Percentiles rank a stretch among this genome's conserved stretches.
Evolutionary conservation across 257 asterid genomes (phyloP).

Genomic region (Ilex aquifolium): DNA sequence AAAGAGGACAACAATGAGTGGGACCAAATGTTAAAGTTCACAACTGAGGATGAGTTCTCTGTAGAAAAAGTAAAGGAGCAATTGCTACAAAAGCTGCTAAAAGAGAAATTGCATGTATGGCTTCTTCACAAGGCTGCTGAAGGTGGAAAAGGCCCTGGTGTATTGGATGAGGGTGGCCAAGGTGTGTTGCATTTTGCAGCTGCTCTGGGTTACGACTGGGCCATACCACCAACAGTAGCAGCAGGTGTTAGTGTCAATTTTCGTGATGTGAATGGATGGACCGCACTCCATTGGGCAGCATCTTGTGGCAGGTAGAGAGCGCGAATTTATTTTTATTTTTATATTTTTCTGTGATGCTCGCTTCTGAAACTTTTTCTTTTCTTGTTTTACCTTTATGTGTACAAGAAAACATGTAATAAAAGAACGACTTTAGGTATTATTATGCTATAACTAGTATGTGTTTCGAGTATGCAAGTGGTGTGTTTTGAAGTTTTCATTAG

Average conservation of each 20-base stretch:
- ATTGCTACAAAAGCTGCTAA: slow-evolving; percentile 30
- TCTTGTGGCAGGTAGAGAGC: slow-evolving; percentile 67
- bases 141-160: slow-evolving; percentile 54
- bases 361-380: not conserved
- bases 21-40: slow-evolving; percentile 27
- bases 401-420: not conserved
- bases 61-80: slow-evolving; percentile 8
- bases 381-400: slow-evolving; percentile 2
- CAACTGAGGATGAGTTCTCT: slow-evolving; percentile 33
- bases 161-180: slow-evolving; percentile 74
- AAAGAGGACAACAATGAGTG: slow-evolving; percentile 40
- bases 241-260: slow-evolving; percentile 78
- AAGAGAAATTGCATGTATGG: slow-evolving; percentile 67
- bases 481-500: no score
- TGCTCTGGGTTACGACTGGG: slow-evolving; percentile 96
- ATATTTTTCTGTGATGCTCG: not conserved
- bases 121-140: slow-evolving; percentile 53
- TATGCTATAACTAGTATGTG: no score
- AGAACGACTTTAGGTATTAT: no score
- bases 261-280: slow-evolving; percentile 94
- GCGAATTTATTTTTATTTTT: slow-evolving; percentile 4
- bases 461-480: no score
- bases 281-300: slow-evolving; percentile 99
- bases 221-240: slow-evolving; percentile 56
- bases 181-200: slow-evolving; percentile 88